Percentiles rank a stretch among this genome's conserved stretches.
Conservation (phyloP, 1,284 basidiomycete species). For the Pseudomicrostroma phylloplanum region DNA sequence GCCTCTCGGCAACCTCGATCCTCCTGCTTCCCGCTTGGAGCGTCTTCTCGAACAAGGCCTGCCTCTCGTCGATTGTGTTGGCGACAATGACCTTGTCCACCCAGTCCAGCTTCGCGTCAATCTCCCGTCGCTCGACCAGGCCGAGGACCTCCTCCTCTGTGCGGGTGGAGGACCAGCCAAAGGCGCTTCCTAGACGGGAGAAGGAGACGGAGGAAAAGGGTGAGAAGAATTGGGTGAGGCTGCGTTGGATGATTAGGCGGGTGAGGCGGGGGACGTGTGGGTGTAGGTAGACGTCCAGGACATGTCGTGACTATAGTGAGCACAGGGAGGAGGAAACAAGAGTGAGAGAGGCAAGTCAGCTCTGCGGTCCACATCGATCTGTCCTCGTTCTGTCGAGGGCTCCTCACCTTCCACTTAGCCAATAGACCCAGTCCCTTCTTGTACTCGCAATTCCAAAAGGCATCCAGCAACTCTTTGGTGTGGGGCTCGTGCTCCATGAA, state of each 20-base stretch:
- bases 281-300: conserved; percentile 67
- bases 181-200: conserved; percentile 69
- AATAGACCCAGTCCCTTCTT: conserved; percentile 69
- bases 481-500: conserved; percentile 82
- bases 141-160: conserved; percentile 65
- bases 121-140: conserved; percentile 67
- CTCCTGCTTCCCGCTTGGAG: conserved; percentile 66
- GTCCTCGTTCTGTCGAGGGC: no score
- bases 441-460: conserved; percentile 75
- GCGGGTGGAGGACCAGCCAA: conserved; percentile 69
- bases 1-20: conserved; percentile 65
- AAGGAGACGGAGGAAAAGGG: conserved; percentile 75
- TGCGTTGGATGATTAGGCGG: conserved; percentile 59
- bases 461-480: conserved; percentile 70
- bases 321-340: conserved; percentile 43
- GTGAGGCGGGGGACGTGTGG: conserved; percentile 55
- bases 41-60: conserved; percentile 66
- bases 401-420: conserved; percentile 63
- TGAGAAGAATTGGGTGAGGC: conserved; percentile 61
- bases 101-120: conserved; percentile 63
- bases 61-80: conserved; percentile 67
- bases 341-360: neutral
- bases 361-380: neutral
- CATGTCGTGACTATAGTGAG: conserved; percentile 67
- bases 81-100: conserved; percentile 67